A percentile compares a stretch with the other conserved stretches of the same genome.
phyloP scores from a whole-genome alignment of 805 yeast species.

The Saccharomycopsis sp. region DNA sequence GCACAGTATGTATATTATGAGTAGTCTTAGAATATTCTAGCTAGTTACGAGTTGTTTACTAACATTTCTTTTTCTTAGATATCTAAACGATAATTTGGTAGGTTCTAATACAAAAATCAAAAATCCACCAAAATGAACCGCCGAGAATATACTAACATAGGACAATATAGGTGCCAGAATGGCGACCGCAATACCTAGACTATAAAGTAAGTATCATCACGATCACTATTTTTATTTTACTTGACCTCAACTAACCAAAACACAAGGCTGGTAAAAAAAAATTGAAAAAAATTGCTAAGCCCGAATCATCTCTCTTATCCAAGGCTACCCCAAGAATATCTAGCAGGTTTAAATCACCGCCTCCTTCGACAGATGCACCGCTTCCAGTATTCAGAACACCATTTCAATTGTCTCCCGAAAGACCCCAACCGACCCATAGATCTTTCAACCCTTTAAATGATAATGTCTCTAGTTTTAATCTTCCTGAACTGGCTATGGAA shows the following conservation, averaged over 20 bases:
- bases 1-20: conserved; percentile 25
- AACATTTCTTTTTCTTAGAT: conserved; percentile 20
- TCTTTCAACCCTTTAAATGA: neutral
- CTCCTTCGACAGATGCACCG: conserved; percentile 5
- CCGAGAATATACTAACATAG: neutral
- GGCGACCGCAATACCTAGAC: conserved; percentile 37
- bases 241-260: neutral
- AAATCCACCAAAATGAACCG: neutral
- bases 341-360: conserved; percentile 14
- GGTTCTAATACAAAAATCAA: conserved; percentile 4
- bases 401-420: neutral
- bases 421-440: neutral
- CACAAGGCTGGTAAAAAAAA: conserved; percentile 42
- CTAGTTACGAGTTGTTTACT: too few species aligned
- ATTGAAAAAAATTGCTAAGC: conserved; percentile 35
- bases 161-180: conserved; percentile 35
- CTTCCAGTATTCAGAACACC: conserved; percentile 7
- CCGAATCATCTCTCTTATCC: conserved; percentile 4
- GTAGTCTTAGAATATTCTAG: too few species aligned
- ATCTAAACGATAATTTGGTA: conserved; percentile 27
- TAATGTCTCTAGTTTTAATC: conserved; percentile 1
- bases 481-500: conserved; percentile 3
- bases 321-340: neutral
- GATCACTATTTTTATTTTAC: neutral
- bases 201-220: conserved; percentile 27